phyloP scores from a whole-genome alignment of 306 rosid species.

The Lathyrus sativus region DNA sequence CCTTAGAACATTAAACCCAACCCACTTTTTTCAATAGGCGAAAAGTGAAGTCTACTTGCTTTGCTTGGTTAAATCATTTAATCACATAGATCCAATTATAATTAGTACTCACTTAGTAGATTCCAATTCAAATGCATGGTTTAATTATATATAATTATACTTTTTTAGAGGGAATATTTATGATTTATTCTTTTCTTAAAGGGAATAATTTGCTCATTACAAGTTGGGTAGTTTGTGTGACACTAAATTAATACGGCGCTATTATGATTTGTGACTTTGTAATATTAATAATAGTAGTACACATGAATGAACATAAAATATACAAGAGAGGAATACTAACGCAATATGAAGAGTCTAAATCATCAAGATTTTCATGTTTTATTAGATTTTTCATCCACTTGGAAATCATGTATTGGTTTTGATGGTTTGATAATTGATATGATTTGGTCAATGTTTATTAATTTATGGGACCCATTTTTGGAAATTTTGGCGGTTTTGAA shows the following conservation, averaged over 20 bases:
- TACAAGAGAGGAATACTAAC: too few relatives aligned
- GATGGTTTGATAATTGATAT: slow-evolving; percentile 20
- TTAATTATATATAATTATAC: neutral
- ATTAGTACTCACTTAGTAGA: neutral
- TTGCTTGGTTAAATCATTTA: slow-evolving; percentile 65
- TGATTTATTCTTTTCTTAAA: too few relatives aligned
- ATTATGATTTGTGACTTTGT: neutral
- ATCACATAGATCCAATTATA: slow-evolving; percentile 33
- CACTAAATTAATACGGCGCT: neutral
- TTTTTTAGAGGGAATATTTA: neutral
- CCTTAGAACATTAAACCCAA: slow-evolving; percentile 68
- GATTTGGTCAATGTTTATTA: slow-evolving; percentile 43
- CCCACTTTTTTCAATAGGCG: slow-evolving; percentile 53
- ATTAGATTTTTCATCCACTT: slow-evolving; percentile 44
- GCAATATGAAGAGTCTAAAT: slow-evolving; percentile 37
- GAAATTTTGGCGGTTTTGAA: slow-evolving; percentile 39
- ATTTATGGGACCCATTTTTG: slow-evolving; percentile 46
- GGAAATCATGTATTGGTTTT: slow-evolving; percentile 44
- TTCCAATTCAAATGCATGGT: neutral
- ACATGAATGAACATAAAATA: neutral
- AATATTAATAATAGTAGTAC: neutral
- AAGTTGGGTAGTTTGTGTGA: slow-evolving; percentile 1
- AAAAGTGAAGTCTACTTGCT: slow-evolving; percentile 60
- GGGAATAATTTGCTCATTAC: neutral
- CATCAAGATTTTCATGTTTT: slow-evolving; percentile 39